A percentile compares a stretch with the other conserved stretches of the same genome.
phyloP scores from a whole-genome alignment of 345 rosid species.

The Mallotus nudiflorus region DNA sequence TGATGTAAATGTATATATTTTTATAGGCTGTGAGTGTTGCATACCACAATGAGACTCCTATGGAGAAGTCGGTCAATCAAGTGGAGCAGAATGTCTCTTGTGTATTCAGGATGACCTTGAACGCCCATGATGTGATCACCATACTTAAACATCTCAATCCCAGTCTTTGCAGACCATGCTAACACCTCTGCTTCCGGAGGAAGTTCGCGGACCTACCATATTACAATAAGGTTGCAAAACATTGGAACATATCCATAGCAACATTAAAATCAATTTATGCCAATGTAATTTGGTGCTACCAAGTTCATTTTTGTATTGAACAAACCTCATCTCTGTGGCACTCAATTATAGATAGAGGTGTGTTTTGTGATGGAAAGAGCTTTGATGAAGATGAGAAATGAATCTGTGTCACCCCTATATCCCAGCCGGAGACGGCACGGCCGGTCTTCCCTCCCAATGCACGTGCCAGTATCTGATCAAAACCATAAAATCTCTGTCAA shows the following conservation, averaged over 20 bases:
- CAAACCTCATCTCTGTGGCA: conserved; percentile 71
- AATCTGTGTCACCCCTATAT: conserved; percentile 52
- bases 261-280: neutral
- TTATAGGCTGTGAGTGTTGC: too few relatives aligned
- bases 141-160: conserved; percentile 57
- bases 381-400: conserved; percentile 42
- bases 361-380: conserved; percentile 38
- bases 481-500: neutral
- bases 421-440: conserved; percentile 58
- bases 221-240: neutral
- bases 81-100: conserved; percentile 54
- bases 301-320: neutral
- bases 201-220: conserved; percentile 43
- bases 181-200: conserved; percentile 54
- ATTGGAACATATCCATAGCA: neutral
- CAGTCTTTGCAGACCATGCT: conserved; percentile 52
- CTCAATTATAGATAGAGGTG: conserved; percentile 54
- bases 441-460: conserved; percentile 59
- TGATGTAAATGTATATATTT: too few relatives aligned
- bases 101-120: conserved; percentile 81
- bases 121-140: conserved; percentile 75
- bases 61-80: conserved; percentile 48
- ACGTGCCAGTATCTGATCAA: conserved; percentile 54
- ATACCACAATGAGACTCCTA: conserved; percentile 37
- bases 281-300: neutral